A percentile compares a stretch with the other conserved stretches of the same genome.
These are phyloP conservation scores for Neurospora tetrasperma DNA, from an alignment of 495 filamentous ascomycete genomes.

Conservation along the genomic window DNA sequence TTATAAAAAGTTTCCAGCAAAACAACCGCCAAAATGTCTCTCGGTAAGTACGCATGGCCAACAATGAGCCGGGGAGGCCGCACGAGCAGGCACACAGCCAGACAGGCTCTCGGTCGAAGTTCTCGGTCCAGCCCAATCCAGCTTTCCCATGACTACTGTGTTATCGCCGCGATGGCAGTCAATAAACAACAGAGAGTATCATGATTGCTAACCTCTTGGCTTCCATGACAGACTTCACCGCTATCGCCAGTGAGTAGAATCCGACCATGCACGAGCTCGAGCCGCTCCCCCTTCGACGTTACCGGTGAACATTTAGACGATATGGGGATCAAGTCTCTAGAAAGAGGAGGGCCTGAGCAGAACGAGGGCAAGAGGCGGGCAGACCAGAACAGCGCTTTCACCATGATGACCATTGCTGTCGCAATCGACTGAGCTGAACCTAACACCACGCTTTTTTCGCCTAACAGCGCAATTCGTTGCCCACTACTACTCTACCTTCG, in stretches of 20 bases:
- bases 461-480: constrained; percentile 65
- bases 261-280: neutral
- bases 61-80: neutral
- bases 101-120: constrained; percentile 2
- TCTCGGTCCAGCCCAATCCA: neutral
- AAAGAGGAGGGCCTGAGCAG: neutral
- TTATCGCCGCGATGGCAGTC: neutral
- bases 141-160: neutral
- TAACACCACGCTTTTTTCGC: constrained; percentile 5
- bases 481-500: constrained; percentile 86
- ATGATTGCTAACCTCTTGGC: neutral
- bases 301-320: constrained; percentile 5
- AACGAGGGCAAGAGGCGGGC: neutral
- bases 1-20: neutral
- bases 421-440: neutral
- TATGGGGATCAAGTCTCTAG: neutral
- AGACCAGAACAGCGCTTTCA: neutral
- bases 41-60: neutral
- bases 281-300: neutral
- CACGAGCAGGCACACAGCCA: neutral
- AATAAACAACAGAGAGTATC: neutral
- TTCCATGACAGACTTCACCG: constrained; percentile 11
- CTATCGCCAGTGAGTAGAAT: constrained; percentile 21
- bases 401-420: neutral
- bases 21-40: constrained; percentile 5